A percentile compares a stretch with the other conserved stretches of the same genome.
Evolutionary conservation across 306 rosid genomes (phyloP).

Genomic region (Gynostemma pentaphyllum): DNA sequence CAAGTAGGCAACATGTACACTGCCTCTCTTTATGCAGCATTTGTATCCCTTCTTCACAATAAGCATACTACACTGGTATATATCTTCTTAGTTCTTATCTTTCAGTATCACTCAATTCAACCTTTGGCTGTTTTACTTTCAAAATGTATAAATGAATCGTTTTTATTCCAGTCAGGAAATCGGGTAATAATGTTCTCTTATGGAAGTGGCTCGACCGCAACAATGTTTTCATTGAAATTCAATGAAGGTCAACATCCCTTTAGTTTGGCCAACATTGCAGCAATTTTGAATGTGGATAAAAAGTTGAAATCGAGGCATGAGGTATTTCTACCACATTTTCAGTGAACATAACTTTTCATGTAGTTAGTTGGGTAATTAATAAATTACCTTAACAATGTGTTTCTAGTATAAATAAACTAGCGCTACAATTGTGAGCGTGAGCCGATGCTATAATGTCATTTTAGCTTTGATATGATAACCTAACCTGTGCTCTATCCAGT

Average conservation of each 20-base stretch:
- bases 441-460: not conserved
- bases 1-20: constrained; percentile 99
- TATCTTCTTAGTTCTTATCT: too few species aligned
- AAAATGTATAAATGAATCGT: not conserved
- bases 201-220: constrained; percentile 85
- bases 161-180: constrained; percentile 46
- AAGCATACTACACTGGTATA: constrained; percentile 62
- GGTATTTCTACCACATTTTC: constrained; percentile 35
- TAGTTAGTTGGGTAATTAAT: not conserved
- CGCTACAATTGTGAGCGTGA: not conserved
- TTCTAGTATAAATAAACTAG: not conserved
- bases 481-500: not conserved
- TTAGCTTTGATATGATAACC: not conserved
- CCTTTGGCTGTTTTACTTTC: constrained; percentile 4
- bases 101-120: constrained; percentile 4
- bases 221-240: constrained; percentile 76
- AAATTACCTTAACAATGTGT: not conserved
- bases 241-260: constrained; percentile 52
- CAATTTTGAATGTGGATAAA: constrained; percentile 54
- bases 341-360: not conserved
- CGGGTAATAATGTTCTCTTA: constrained; percentile 83
- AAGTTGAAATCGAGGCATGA: constrained; percentile 88
- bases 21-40: constrained; percentile 97
- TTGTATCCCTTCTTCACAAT: constrained; percentile 79
- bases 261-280: constrained; percentile 74